Conservation (phyloP, 257 asterid species). For the Haberlea rhodopensis region DNA sequence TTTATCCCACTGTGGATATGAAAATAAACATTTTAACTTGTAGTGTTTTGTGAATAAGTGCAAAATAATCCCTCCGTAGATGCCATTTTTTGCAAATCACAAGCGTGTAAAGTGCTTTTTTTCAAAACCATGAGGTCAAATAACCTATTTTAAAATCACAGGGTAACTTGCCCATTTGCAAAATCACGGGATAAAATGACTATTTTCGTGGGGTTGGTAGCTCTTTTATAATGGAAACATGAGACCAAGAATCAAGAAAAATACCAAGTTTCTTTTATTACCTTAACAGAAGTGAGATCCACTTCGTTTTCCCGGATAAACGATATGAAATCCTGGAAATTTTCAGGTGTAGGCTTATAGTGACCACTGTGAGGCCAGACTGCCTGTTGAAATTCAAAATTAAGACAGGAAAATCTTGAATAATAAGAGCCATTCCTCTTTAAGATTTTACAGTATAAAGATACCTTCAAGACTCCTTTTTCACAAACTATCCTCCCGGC, state of each 20-base stretch:
- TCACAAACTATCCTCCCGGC: conserved; percentile 63
- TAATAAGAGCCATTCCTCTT: too few relatives aligned
- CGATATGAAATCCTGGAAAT: conserved; percentile 51
- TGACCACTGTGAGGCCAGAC: conserved; percentile 83
- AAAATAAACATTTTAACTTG: too few relatives aligned
- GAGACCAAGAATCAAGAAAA: not conserved
- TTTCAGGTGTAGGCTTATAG: conserved; percentile 58
- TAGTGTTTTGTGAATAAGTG: too few relatives aligned
- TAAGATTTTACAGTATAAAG: not conserved
- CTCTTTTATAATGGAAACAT: not conserved
- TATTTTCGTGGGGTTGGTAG: too few relatives aligned
- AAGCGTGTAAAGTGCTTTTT: too few relatives aligned
- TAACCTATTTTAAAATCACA: too few relatives aligned
- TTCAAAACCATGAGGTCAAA: too few relatives aligned
- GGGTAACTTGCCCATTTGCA: too few relatives aligned
- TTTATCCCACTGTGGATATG: too few relatives aligned
- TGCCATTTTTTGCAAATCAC: too few relatives aligned
- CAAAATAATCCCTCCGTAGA: too few relatives aligned
- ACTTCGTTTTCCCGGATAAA: conserved; percentile 51
- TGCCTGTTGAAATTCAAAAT: conserved; percentile 31
- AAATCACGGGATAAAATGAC: too few relatives aligned
- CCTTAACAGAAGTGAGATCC: conserved; percentile 57
- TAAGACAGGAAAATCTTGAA: not conserved
- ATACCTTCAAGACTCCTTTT: conserved; percentile 50
- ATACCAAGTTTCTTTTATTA: conserved; percentile 20